A percentile compares a stretch with the other conserved stretches of the same genome.
Conservation (phyloP, 306 rosid genomes). For the Acacia crassicarpa region DNA sequence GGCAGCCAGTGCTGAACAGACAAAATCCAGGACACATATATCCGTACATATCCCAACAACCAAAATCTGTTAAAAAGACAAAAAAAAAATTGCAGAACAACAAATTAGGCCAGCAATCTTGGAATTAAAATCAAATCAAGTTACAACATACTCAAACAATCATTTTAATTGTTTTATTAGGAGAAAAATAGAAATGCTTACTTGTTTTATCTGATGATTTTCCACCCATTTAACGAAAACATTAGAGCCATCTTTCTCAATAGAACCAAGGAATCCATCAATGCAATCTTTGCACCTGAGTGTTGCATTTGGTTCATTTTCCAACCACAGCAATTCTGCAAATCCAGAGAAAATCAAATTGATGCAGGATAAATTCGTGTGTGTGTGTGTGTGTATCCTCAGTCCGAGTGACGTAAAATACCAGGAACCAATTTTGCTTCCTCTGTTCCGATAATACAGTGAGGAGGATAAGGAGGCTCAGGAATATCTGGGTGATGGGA, state of each 20-base stretch:
- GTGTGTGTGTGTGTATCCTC: neutral
- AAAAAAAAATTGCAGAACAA: slow-evolving; percentile 26
- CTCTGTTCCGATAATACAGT: slow-evolving; percentile 75
- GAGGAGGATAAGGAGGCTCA: slow-evolving; percentile 88
- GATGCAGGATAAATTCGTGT: neutral
- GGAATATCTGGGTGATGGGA: slow-evolving; percentile 76
- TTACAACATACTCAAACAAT: neutral
- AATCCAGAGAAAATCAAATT: slow-evolving; percentile 25
- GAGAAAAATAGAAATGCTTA: slow-evolving; percentile 33
- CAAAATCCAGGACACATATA: slow-evolving; percentile 88
- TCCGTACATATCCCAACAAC: slow-evolving; percentile 91
- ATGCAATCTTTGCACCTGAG: slow-evolving; percentile 79
- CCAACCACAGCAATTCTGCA: slow-evolving; percentile 74
- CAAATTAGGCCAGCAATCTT: neutral
- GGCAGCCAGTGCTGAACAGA: slow-evolving; percentile 61
- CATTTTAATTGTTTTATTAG: neutral
- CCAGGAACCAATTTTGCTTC: slow-evolving; percentile 83
- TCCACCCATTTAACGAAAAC: slow-evolving; percentile 84
- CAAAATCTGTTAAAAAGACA: slow-evolving; percentile 54
- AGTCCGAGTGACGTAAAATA: slow-evolving; percentile 23
- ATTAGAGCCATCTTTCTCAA: slow-evolving; percentile 75
- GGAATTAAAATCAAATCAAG: neutral
- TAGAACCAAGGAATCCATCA: slow-evolving; percentile 64
- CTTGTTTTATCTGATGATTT: slow-evolving; percentile 70
- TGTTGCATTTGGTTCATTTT: slow-evolving; percentile 83